Percentiles rank a stretch among this genome's conserved stretches.
These are phyloP conservation scores for Xylaria sp. DNA, from an alignment of 2,329 filamentous ascomycete genomes.

Conservation along the genomic window DNA sequence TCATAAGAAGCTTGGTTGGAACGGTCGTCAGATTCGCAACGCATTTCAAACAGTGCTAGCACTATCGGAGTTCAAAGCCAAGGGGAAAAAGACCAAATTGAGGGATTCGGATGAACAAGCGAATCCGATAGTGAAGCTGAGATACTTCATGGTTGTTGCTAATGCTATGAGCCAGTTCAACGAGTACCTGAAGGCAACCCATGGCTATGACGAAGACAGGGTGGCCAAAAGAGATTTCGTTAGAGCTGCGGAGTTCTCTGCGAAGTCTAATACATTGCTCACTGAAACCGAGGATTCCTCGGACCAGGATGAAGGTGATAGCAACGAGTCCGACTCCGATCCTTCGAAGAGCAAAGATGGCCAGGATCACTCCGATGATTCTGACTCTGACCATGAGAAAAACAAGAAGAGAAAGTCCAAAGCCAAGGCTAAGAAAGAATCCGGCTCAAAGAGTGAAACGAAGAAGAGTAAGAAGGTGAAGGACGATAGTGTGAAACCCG, in stretches of 20 bases:
- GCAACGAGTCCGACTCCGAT: background rate
- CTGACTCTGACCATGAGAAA: conserved; percentile 5
- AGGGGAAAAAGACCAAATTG: background rate
- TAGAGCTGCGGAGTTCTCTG: background rate
- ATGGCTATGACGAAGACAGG: conserved; percentile 3
- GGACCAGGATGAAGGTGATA: background rate
- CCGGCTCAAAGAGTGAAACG: background rate
- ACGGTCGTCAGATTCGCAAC: conserved; percentile 13
- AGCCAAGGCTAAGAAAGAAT: background rate
- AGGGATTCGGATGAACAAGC: background rate
- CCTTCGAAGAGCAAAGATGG: too few species aligned
- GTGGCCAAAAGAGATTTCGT: conserved; percentile 1
- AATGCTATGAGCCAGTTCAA: background rate
- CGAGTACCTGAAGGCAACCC: background rate
- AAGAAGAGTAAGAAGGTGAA: conserved; percentile 4
- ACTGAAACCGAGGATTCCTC: conserved; percentile 1
- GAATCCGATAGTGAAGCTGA: background rate
- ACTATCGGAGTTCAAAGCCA: background rate
- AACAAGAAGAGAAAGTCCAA: conserved; percentile 2
- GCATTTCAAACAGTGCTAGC: conserved; percentile 6
- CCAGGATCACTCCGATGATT: background rate
- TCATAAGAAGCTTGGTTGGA: background rate
- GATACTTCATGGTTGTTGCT: background rate
- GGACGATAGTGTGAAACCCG: background rate
- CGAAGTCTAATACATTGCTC: background rate